Evolutionary conservation across 306 rosid species (phyloP).

Genomic region (Ormosia emarginata): DNA sequence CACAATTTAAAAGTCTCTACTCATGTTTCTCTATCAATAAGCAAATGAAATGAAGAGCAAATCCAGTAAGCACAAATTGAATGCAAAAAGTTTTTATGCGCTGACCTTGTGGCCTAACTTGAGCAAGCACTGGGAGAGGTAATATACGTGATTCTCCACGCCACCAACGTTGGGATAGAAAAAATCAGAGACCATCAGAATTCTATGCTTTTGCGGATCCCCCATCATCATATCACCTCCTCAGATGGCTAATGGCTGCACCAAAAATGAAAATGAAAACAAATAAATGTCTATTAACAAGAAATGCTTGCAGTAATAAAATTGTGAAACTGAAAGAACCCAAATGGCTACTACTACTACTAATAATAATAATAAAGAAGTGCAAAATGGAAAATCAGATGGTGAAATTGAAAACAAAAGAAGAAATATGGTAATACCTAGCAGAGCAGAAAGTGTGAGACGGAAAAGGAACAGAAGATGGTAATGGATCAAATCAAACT

Average conservation of each 20-base stretch:
- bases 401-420: not conserved
- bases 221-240: slow-evolving; percentile 20
- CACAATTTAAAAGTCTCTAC: too few relatives aligned
- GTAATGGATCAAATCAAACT: not conserved
- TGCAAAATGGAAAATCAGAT: not conserved
- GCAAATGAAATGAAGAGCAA: too few relatives aligned
- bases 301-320: not conserved
- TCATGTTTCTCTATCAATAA: too few relatives aligned
- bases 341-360: too few relatives aligned
- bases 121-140: slow-evolving; percentile 78
- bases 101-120: slow-evolving; percentile 90
- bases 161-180: slow-evolving; percentile 96
- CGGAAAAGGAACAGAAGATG: not conserved
- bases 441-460: not conserved
- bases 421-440: not conserved
- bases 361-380: too few relatives aligned
- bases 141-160: slow-evolving; percentile 83
- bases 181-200: slow-evolving; percentile 87
- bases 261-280: not conserved
- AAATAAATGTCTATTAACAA: not conserved
- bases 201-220: slow-evolving; percentile 49
- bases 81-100: not conserved
- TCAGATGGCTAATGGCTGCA: slow-evolving; percentile 24
- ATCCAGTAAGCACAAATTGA: not conserved
- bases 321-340: not conserved